A percentile compares a stretch with the other conserved stretches of the same genome.
phyloP scores from a whole-genome alignment of 2,329 filamentous ascomycete species.

The Monosporascus sp. region DNA sequence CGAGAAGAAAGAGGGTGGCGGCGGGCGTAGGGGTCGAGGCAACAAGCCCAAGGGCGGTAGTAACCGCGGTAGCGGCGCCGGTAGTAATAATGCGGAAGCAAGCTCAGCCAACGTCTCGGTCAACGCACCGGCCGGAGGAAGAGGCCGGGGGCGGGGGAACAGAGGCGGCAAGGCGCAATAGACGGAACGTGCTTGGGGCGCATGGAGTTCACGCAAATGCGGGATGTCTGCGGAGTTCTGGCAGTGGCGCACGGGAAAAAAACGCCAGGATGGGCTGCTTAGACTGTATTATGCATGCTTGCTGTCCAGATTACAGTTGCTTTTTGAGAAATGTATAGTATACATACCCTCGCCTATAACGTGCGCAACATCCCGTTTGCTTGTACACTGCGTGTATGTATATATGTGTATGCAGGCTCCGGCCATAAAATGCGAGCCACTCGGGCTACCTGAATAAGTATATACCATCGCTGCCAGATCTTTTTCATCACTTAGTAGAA shows the following conservation, averaged over 20 bases:
- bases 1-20: slow-evolving; percentile 23
- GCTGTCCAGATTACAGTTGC: neutral
- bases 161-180: slow-evolving; percentile 11
- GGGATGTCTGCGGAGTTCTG: slow-evolving; percentile 6
- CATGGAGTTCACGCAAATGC: neutral
- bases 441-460: no score
- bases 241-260: neutral
- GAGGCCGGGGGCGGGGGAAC: slow-evolving; percentile 14
- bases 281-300: neutral
- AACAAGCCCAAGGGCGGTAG: slow-evolving; percentile 15
- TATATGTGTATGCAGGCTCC: no score
- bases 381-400: no score
- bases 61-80: slow-evolving; percentile 7
- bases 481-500: no score
- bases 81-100: slow-evolving; percentile 3
- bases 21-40: slow-evolving; percentile 11
- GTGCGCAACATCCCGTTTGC: neutral
- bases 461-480: no score
- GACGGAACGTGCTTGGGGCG: neutral
- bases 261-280: neutral
- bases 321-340: no score
- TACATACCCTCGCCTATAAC: neutral
- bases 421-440: no score
- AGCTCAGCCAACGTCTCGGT: slow-evolving; percentile 5
- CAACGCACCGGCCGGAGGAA: neutral